Percentiles rank a stretch among this genome's conserved stretches.
phyloP scores from a whole-genome alignment of 208 protist genomes.

The Wallacemonas sp. region DNA sequence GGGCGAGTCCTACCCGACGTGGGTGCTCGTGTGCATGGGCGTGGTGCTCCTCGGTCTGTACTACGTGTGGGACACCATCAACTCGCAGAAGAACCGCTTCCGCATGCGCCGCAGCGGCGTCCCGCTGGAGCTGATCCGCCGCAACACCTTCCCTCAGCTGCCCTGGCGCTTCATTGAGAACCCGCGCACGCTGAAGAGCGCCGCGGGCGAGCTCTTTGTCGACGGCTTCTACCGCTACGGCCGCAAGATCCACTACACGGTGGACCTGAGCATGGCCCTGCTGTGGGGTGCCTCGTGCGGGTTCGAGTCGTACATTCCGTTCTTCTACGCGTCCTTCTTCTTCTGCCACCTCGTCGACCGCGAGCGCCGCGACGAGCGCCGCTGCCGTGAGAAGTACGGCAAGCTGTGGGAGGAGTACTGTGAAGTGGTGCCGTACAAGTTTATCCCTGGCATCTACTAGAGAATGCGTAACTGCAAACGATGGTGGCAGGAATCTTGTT shows the following conservation, averaged over 20 bases:
- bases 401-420: slow-evolving; percentile 96
- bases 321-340: slow-evolving; percentile 97
- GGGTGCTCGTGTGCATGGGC: slow-evolving; percentile 76
- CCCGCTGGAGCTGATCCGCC: slow-evolving; percentile 64
- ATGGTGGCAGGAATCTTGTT: neutral
- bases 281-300: slow-evolving; percentile 92
- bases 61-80: slow-evolving; percentile 94
- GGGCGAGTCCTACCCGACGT: slow-evolving; percentile 49
- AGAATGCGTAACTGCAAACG: neutral
- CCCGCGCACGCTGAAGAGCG: slow-evolving; percentile 87
- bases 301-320: slow-evolving; percentile 90
- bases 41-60: slow-evolving; percentile 75
- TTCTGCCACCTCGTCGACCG: slow-evolving; percentile 90
- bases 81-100: slow-evolving; percentile 95
- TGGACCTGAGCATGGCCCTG: slow-evolving; percentile 93
- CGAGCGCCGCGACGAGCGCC: slow-evolving; percentile 82
- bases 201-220: slow-evolving; percentile 86
- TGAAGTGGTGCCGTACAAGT: slow-evolving; percentile 91
- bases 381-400: slow-evolving; percentile 92
- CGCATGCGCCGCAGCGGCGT: slow-evolving; percentile 84
- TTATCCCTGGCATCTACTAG: slow-evolving; percentile 96
- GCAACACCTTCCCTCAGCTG: slow-evolving; percentile 92
- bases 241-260: slow-evolving; percentile 96
- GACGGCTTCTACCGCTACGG: slow-evolving; percentile 93
- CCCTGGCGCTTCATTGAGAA: slow-evolving; percentile 92